These are phyloP conservation scores for Monilinia fructigena DNA, from an alignment of 2,329 filamentous ascomycete species.

Conservation along the genomic window DNA sequence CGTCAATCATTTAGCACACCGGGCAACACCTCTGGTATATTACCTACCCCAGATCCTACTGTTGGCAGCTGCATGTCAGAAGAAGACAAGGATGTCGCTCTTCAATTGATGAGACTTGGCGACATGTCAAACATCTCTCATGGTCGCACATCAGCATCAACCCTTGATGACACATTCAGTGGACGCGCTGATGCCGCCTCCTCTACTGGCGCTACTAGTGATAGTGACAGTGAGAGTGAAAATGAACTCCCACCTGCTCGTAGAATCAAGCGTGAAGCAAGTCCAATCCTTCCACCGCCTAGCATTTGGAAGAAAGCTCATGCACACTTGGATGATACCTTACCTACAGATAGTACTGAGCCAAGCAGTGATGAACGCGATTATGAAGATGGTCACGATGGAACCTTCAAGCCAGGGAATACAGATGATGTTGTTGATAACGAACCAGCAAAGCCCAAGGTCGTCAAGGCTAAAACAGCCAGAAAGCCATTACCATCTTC, in stretches of 20 bases:
- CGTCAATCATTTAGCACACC: constrained; percentile 45
- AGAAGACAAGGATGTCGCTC: constrained; percentile 87
- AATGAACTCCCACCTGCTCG: constrained; percentile 59
- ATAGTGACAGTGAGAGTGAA: constrained; percentile 68
- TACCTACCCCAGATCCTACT: constrained; percentile 95
- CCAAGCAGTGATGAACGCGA: constrained; percentile 62
- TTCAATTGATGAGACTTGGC: constrained; percentile 93
- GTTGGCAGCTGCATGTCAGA: constrained; percentile 96
- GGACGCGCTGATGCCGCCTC: constrained; percentile 82
- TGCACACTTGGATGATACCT: constrained; percentile 51
- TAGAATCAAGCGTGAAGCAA: constrained; percentile 56
- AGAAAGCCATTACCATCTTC: constrained; percentile 45
- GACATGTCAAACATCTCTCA: constrained; percentile 93
- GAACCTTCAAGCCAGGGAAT: constrained; percentile 38
- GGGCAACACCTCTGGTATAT: constrained; percentile 56
- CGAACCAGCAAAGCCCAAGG: constrained; percentile 38
- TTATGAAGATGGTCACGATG: constrained; percentile 46
- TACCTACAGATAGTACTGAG: constrained; percentile 56
- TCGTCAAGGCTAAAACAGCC: constrained; percentile 45
- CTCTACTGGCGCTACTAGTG: constrained; percentile 80
- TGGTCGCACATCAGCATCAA: constrained; percentile 88
- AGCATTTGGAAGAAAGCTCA: constrained; percentile 45
- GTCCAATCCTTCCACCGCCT: constrained; percentile 50
- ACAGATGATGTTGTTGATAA: constrained; percentile 33
- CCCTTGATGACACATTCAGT: constrained; percentile 89